These are phyloP conservation scores for Salvia sclarea DNA, from an alignment of 305 asterid species.

Conservation along the genomic window DNA sequence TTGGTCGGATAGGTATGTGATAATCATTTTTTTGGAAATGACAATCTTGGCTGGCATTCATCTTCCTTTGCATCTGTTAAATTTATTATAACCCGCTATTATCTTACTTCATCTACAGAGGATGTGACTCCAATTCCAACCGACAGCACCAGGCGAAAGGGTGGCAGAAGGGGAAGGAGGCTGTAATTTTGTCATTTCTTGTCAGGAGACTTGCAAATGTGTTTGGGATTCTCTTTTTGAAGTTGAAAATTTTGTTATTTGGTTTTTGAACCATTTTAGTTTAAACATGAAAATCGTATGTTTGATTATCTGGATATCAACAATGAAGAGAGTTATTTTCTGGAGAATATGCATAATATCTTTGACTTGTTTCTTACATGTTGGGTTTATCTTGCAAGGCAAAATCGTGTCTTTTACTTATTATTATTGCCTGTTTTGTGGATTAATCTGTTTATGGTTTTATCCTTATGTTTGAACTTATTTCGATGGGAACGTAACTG, in stretches of 20 bases:
- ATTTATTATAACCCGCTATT: neutral
- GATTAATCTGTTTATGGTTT: too few species aligned
- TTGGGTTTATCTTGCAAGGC: too few species aligned
- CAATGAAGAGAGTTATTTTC: conserved; percentile 1
- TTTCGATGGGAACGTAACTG: too few species aligned
- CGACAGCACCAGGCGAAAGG: conserved; percentile 67
- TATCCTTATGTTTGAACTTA: too few species aligned
- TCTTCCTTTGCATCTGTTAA: neutral
- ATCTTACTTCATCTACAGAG: conserved; percentile 51
- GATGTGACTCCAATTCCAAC: conserved; percentile 73
- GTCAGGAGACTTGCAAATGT: neutral
- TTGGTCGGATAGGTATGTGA: conserved; percentile 72
- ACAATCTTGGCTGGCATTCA: neutral
- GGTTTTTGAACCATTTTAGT: conserved; percentile 19
- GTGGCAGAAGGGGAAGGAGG: conserved; percentile 77
- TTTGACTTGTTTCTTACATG: neutral
- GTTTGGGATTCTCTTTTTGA: neutral
- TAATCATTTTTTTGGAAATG: neutral
- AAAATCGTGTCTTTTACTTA: too few species aligned
- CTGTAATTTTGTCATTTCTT: conserved; percentile 34
- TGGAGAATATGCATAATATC: neutral
- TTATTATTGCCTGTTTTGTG: too few species aligned
- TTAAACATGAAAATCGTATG: conserved; percentile 2
- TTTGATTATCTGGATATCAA: neutral
- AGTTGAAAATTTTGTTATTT: conserved; percentile 33